Base-by-base conservation (phyloP, 805 yeast species). In the Ogataea minuta region DNA sequence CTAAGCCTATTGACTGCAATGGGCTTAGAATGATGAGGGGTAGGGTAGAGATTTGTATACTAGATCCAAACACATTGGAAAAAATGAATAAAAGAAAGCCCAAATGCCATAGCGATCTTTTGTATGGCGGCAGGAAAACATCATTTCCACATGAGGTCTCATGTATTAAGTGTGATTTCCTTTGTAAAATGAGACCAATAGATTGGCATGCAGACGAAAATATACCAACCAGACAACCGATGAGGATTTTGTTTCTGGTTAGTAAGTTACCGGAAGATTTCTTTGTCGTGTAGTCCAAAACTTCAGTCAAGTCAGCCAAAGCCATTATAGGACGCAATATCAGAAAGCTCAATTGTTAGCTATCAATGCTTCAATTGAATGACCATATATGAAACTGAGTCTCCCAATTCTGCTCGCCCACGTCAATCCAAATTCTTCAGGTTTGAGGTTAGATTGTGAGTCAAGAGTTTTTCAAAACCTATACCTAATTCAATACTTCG, bases 1-100 rank as follows among this genome's bases (percentile, higher is more conserved):
- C 89, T n/a, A 89, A 69, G 0, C 96, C 95, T 16, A 82, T 77
- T 17, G 95, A 87, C 57, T 88, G 96, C 39, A 88, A 63, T 0
- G 96, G 95, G 16, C 89, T 80, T 42, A 88, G 60, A 2, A 89
- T 72, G 30, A 87, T 81, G 44, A 89, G 66, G 1, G 96, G 96
- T 28, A 88, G 66, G 2, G 95, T 83, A 1, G 93, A 77, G 26
- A 89, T 78, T 62, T 89, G 96, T 19, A 88, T 82, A 13, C 84
- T 68, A 2, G 93, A 82, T 2, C 96, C 96, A 28, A 87, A 64
- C 1, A 89, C 64, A 51, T 88, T 89, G 27, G 95, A 79, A 4
- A 75, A 54, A 17, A 89, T 71, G 57, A 89, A 88, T 30, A 89
- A 60, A 4, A 70, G 46, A 40, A 89, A 76, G 1, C 96, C 96